Evolutionary conservation across 1,284 basidiomycete species (phyloP), one percentile per base, ranked within the genome.

Genomic region (Fomitopsis betulina): DNA sequence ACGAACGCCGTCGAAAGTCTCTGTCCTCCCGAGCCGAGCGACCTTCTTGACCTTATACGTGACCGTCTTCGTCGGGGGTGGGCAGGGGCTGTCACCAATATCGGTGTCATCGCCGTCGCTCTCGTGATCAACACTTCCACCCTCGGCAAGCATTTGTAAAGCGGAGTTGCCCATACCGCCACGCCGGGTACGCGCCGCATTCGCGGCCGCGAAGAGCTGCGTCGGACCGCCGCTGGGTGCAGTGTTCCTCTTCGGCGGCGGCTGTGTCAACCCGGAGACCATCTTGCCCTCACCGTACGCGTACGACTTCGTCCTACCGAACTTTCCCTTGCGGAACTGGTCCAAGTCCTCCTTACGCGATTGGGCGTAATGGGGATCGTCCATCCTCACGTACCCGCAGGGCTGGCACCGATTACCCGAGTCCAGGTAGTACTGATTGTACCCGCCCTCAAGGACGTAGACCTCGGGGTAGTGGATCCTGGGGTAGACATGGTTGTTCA

Each of bases 391-490:
- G 72, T 99, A 99, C 1, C 83, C 87, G 25, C 76, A 78, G 0
- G 94, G 95, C 57, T 91, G 79, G 76, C 96, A 98, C 45, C 87
- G 86, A 50, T 74, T 67, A 1, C 83, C 77, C 59, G 82, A 87
- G 40, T 76, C 73, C 65, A 86, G 83, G 78, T 83, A 98, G 75
- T 96, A 99, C 55, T 85, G 83, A 66, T 86, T 93, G 74, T 98
- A 99, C 7, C 96, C 96, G 49, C 97, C 97, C 73, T 97, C 92
- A 7, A 99, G 83, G 63, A 99, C 86, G 78, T 99, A 99, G 5
- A 99, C 83, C 74, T 99, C 96, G 0, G 96, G 96, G 70, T 95
- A 99, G 75, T 94, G 92, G 57, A 98, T 89, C 68, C 85, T 91
- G 6, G 96, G 96, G 71, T 98, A 99, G 39, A 88, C 76, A 60